phyloP scores from a whole-genome alignment of 2,329 filamentous ascomycete species.

The Rutstroemia sp. region DNA sequence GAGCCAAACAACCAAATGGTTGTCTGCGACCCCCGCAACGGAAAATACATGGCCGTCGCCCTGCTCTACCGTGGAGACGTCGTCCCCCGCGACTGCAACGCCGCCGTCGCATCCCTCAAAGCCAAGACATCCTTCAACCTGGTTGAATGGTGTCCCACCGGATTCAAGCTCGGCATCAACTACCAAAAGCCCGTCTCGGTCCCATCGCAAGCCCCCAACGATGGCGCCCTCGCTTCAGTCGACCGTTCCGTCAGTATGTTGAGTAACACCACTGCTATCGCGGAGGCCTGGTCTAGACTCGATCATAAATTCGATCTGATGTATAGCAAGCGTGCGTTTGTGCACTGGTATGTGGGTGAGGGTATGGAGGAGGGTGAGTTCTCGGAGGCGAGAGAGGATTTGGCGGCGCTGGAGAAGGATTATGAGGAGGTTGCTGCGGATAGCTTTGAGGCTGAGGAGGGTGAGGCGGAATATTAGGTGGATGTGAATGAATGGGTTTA shows the following conservation, averaged over 20 bases:
- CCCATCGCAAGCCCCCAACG: slow-evolving; percentile 32
- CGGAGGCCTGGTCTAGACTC: slow-evolving; percentile 56
- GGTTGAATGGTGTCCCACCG: slow-evolving; percentile 63
- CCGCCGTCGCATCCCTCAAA: slow-evolving; percentile 54
- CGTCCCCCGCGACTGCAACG: slow-evolving; percentile 52
- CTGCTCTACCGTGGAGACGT: slow-evolving; percentile 61
- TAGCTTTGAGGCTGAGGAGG: slow-evolving; percentile 39
- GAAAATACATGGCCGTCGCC: slow-evolving; percentile 63
- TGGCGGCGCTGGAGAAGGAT: slow-evolving; percentile 58
- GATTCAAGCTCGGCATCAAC: slow-evolving; percentile 64
- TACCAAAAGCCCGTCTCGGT: slow-evolving; percentile 50
- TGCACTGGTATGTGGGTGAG: slow-evolving; percentile 66
- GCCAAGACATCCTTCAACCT: slow-evolving; percentile 55
- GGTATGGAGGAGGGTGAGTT: slow-evolving; percentile 67
- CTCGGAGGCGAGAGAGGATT: slow-evolving; percentile 56
- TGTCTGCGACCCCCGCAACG: slow-evolving; percentile 57
- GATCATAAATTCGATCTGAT: slow-evolving; percentile 65
- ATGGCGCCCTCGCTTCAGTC: slow-evolving; percentile 44
- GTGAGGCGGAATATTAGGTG: slow-evolving; percentile 35
- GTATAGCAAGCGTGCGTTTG: slow-evolving; percentile 62
- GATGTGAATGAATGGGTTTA: not conserved
- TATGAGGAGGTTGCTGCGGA: slow-evolving; percentile 58
- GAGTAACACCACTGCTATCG: slow-evolving; percentile 59
- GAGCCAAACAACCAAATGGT: slow-evolving; percentile 64
- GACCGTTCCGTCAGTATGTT: slow-evolving; percentile 54